Base-by-base conservation (phyloP, 495 filamentous ascomycete species). In the Hypoxylon rickii region DNA sequence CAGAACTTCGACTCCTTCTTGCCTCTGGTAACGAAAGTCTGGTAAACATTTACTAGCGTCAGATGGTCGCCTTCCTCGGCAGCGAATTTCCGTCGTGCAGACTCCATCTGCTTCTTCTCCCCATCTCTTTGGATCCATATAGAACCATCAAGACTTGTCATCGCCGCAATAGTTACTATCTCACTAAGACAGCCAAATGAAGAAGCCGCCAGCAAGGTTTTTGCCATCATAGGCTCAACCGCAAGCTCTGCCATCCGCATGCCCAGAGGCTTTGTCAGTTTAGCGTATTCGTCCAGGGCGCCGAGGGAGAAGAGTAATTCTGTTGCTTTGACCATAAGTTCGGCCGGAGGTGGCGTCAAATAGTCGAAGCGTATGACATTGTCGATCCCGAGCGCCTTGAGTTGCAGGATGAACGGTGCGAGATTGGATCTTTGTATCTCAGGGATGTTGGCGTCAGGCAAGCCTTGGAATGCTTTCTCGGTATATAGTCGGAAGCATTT, bases 401-500 rank as follows among this genome's bases (percentile, higher is more conserved):
- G 83, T 70, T 97, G 92, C 51, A 97, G 84, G 38, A 99, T 83
- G 18, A 90, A 83, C 0, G 93, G 90, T 0, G 94, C 92, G 32
- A 99, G 83, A 65, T 97, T 95, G 17, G 89, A 92, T 41, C 95
- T 82, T 66, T 97, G 93, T 40, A 97, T 93, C 70, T 99, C 94
- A 1, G 95, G 93, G 2, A 90, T 75, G 1, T 86, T 93, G 18
- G 85, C 77, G 57, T 89, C 90, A 7, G 81, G 78, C n/a, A 99
- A 77, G 18, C 71, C 63, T 41, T 83, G 79, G 66, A 85, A 96
- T 3, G 78, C 79, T 32, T 83, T 76, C 67, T 96, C 89, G 13
- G 92, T 96, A 68, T 96, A 97, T 1, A 98, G 79, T 7, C 93
- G 86, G 66, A 89, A 97, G 67, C 95, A 97, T 74, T 97, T 98